Conservation (phyloP, 2,329 filamentous ascomycete species). For the Paecilomyces sp. region DNA sequence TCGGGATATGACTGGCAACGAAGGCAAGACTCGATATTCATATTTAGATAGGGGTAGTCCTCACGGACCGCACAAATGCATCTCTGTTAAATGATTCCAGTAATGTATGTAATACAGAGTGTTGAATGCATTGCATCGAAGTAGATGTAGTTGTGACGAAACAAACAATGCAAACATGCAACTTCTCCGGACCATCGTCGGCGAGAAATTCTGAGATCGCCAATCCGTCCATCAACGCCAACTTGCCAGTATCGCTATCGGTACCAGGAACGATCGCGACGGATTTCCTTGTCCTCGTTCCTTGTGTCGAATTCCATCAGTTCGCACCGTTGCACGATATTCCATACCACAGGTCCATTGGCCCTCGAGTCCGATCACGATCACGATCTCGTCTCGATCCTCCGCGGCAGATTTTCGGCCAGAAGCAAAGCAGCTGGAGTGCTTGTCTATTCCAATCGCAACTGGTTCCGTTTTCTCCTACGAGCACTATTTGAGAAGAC, state of each 20-base stretch:
- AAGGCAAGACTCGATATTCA: neutral
- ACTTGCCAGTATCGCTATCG: neutral
- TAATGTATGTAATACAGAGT: neutral
- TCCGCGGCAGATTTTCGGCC: neutral
- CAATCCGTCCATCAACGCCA: neutral
- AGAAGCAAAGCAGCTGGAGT: neutral
- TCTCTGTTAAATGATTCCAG: neutral
- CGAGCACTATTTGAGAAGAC: neutral
- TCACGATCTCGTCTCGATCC: neutral
- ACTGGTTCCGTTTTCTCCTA: neutral
- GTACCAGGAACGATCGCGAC: neutral
- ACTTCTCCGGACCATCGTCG: neutral
- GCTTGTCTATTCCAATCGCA: neutral
- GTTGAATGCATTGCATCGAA: neutral
- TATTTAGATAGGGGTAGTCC: neutral
- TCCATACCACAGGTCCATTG: neutral
- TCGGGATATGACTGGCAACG: neutral
- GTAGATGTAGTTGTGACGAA: neutral
- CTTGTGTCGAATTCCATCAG: neutral
- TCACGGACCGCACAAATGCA: neutral
- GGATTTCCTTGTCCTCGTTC: neutral
- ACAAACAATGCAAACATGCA: neutral
- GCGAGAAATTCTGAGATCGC: neutral
- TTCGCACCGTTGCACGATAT: neutral
- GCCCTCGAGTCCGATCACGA: neutral